Conservation (phyloP, 345 rosid genomes). For the Lumnitzera racemosa region DNA sequence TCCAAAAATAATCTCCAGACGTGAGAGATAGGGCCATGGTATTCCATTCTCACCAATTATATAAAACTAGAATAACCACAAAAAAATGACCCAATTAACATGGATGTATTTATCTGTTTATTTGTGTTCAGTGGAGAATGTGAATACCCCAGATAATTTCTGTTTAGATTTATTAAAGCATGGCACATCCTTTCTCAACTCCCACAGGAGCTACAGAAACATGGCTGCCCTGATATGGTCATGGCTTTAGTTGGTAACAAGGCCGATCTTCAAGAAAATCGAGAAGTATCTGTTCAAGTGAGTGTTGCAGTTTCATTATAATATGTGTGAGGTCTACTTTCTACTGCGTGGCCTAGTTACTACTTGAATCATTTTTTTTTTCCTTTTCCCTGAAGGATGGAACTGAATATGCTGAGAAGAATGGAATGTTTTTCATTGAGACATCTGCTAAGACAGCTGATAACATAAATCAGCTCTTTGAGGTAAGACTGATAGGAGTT, state of each 20-base stretch:
- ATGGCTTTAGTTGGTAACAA: conserved; percentile 98
- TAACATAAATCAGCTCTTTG: conserved; percentile 84
- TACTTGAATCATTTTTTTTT: background rate
- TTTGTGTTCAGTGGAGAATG: no score
- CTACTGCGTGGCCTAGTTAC: no score
- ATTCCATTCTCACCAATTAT: no score
- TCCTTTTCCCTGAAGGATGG: conserved; percentile 55
- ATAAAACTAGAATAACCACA: no score
- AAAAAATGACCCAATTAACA: no score
- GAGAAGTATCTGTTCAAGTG: conserved; percentile 76
- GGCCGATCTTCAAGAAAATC: conserved; percentile 81
- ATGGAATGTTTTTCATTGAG: conserved; percentile 97
- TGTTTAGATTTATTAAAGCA: background rate
- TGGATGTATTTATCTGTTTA: no score
- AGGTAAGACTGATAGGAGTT: conserved; percentile 29
- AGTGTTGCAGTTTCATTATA: conserved; percentile 12
- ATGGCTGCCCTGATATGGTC: conserved; percentile 91
- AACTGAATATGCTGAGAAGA: conserved; percentile 86
- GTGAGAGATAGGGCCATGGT: no score
- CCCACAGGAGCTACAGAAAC: conserved; percentile 88
- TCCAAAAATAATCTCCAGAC: no score
- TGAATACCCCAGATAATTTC: no score
- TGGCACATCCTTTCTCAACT: conserved; percentile 7
- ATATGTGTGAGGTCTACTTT: no score
- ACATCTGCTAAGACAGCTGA: conserved; percentile 97